Evolutionary conservation across 2,329 filamentous ascomycete species (phyloP), one percentile per base, ranked within the genome.

Genomic region (Aschersonia sp.): DNA sequence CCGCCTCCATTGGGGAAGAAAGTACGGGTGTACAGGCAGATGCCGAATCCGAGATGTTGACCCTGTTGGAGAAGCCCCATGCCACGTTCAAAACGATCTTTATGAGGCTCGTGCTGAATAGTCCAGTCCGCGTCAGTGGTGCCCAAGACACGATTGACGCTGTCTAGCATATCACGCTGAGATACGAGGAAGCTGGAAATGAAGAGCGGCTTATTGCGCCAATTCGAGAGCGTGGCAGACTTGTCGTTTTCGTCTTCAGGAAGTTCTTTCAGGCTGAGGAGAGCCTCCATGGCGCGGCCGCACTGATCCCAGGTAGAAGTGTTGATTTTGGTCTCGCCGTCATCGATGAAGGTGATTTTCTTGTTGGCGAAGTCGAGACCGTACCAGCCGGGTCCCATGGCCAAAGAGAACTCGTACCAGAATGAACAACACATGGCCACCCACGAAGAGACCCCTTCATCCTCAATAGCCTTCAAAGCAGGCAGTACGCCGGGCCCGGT

Each of bases 121-220:
- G 58, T 69, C 82, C 82, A 86, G 55, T 84, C 80, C 0, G 60
- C 62, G 40, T 80, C 74, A 1, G 63, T 73, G 0, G 73, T 77
- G 0, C 72, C 72, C 0, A 75, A 74, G 4, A 80, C 79, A 0
- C 74, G 72, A 55, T 80, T 69, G 9, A 81, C 61, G n/a, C 71
- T 73, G 40, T 74, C 72, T 47, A 85, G 69, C 66, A 85, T 84
- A 7, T 85, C 80, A 9, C 70, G 68, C 59, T 86, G 82, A 50
- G 62, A 77, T 51, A 80, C 54, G 9, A 64, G 59, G 63, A 83
- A 85, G 51, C 74, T 80, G 5, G 66, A 68, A 9, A 81, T 53
- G 53, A 70, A 76, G 2, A 82, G 56, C 0, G 55, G 52, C 45
- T 69, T 67, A 59, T 80, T 77, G 3, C 28, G 61, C 53, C 54